A percentile compares a stretch with the other conserved stretches of the same genome.
phyloP scores from a whole-genome alignment of 139 green algal species.

The Zygnema circumcarinatum region DNA sequence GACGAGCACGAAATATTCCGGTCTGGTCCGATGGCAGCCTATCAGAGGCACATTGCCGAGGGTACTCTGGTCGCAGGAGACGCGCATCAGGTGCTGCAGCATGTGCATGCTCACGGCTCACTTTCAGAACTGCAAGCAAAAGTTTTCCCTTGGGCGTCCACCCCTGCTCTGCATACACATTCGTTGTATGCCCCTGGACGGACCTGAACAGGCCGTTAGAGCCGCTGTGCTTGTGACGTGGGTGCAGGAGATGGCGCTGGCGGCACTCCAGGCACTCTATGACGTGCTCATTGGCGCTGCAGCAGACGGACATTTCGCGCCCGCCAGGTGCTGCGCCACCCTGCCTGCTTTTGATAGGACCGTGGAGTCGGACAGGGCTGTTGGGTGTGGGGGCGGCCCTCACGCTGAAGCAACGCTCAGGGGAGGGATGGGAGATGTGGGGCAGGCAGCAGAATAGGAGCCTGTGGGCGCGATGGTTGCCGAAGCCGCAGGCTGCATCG shows the following conservation, averaged over 20 bases:
- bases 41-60: background rate
- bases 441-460: background rate
- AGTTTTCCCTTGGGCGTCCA: too few species aligned
- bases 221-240: too few species aligned
- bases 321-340: background rate
- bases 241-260: slow-evolving; percentile 36
- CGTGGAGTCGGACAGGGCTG: background rate
- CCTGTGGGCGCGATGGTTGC: slow-evolving; percentile 15
- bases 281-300: slow-evolving; percentile 31
- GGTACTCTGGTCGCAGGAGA: background rate
- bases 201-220: too few species aligned
- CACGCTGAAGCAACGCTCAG: background rate
- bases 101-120: too few species aligned
- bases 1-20: too few species aligned
- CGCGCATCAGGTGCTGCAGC: background rate
- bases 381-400: background rate
- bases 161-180: too few species aligned
- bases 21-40: background rate
- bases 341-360: background rate
- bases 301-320: slow-evolving; percentile 3
- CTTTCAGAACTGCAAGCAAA: too few species aligned
- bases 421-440: background rate
- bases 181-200: too few species aligned
- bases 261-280: slow-evolving; percentile 30
- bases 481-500: background rate